Evolutionary conservation across 805 yeast species (phyloP).

Genomic region (Brettanomyces naardenensis): DNA sequence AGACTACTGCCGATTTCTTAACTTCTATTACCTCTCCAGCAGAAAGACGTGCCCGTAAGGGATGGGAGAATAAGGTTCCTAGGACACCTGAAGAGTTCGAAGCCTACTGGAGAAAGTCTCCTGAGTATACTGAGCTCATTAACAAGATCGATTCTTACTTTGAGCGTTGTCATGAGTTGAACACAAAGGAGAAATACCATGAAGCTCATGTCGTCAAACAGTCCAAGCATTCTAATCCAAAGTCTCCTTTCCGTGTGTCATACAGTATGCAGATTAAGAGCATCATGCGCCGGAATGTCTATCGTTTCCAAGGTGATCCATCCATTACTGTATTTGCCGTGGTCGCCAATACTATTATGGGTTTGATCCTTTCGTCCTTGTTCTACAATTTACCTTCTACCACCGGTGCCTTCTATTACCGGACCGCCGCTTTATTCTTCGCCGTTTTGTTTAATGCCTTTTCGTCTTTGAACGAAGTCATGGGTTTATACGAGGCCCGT

Average conservation of each 20-base stretch:
- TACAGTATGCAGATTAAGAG: slow-evolving; percentile 44
- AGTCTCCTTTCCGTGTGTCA: slow-evolving; percentile 48
- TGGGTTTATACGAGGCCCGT: slow-evolving; percentile 46
- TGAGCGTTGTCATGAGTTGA: slow-evolving; percentile 3
- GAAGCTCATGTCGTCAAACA: slow-evolving; percentile 35
- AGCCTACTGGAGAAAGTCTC: slow-evolving; percentile 30
- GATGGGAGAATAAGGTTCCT: slow-evolving; percentile 33
- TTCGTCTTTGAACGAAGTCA: slow-evolving; percentile 50
- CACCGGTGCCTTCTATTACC: slow-evolving; percentile 42
- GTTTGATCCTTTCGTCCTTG: slow-evolving; percentile 47
- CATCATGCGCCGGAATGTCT: slow-evolving; percentile 36
- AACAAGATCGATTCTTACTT: slow-evolving; percentile 28
- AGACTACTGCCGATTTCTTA: slow-evolving; percentile 38
- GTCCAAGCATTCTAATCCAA: slow-evolving; percentile 35
- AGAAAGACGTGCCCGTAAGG: slow-evolving; percentile 26
- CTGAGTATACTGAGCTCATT: slow-evolving; percentile 25
- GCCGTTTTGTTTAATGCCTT: slow-evolving; percentile 58
- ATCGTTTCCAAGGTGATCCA: slow-evolving; percentile 44
- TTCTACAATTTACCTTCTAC: slow-evolving; percentile 39
- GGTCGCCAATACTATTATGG: slow-evolving; percentile 42
- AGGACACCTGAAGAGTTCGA: slow-evolving; percentile 33
- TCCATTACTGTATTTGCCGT: slow-evolving; percentile 35
- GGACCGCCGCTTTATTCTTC: slow-evolving; percentile 63
- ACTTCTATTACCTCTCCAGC: slow-evolving; percentile 29
- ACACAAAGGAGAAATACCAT: slow-evolving; percentile 7